Evolutionary conservation across 192 early-diverging fungal species (phyloP).

Genomic region (Tieghemiomyces parasiticus): DNA sequence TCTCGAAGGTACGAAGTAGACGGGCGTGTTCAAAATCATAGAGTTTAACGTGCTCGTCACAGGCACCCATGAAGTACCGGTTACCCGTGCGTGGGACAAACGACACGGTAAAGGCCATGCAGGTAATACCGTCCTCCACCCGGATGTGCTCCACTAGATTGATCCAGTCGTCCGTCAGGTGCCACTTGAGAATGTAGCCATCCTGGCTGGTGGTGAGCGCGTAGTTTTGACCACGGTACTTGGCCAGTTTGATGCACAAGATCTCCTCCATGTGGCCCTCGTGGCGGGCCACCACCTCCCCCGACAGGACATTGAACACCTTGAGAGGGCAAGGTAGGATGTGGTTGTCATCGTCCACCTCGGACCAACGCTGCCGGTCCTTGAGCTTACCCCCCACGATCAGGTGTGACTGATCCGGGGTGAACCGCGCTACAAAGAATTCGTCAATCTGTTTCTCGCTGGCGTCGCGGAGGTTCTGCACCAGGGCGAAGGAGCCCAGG

Average conservation of each 20-base stretch:
- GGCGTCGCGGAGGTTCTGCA: conserved; percentile 58
- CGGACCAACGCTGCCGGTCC: conserved; percentile 73
- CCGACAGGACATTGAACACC: conserved; percentile 68
- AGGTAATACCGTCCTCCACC: conserved; percentile 72
- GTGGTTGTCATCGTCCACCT: conserved; percentile 84
- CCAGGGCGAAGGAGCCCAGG: conserved; percentile 46
- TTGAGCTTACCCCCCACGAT: conserved; percentile 83
- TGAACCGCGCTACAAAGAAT: conserved; percentile 74
- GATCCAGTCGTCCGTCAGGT: conserved; percentile 66
- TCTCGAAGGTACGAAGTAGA: conserved; percentile 39
- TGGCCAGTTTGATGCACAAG: conserved; percentile 58
- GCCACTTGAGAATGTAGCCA: conserved; percentile 85
- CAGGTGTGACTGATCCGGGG: conserved; percentile 42
- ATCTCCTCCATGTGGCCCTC: conserved; percentile 84
- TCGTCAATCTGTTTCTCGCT: conserved; percentile 78
- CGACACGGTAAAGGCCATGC: conserved; percentile 92
- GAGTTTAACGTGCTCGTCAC: conserved; percentile 74
- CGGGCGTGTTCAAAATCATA: conserved; percentile 72
- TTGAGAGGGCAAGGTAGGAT: conserved; percentile 89
- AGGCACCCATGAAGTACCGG: conserved; percentile 80
- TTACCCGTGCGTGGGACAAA: conserved; percentile 91
- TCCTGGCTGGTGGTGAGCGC: conserved; percentile 85
- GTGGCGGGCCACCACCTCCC: conserved; percentile 63
- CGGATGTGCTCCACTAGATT: conserved; percentile 42
- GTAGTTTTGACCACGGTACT: conserved; percentile 69